Evolutionary conservation across 441 rosid genomes (phyloP).

Genomic region (Pelargonium myrrhifolium): DNA sequence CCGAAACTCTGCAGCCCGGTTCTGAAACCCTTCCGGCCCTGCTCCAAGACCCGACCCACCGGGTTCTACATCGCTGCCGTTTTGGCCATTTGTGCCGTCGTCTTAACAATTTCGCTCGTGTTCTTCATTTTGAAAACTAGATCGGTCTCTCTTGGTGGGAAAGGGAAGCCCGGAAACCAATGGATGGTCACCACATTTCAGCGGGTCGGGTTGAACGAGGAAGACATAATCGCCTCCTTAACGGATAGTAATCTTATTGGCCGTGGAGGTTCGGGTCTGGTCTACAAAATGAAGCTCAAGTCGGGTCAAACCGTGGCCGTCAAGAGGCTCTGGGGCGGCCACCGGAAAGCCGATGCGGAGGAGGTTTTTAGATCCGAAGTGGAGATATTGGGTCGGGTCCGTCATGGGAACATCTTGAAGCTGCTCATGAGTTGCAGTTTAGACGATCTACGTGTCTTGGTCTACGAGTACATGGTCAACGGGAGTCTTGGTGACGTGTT

Average conservation of each 20-base stretch:
- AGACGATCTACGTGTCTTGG: conserved; percentile 40
- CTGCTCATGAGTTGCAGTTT: conserved; percentile 41
- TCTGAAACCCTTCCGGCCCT: conserved; percentile 34
- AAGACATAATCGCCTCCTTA: conserved; percentile 36
- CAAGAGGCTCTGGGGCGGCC: conserved; percentile 40
- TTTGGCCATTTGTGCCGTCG: conserved; percentile 21
- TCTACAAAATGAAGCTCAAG: conserved; percentile 40
- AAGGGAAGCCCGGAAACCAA: conserved; percentile 1
- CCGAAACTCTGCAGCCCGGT: conserved; percentile 50
- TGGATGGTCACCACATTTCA: conserved; percentile 43
- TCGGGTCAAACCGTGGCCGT: conserved; percentile 58
- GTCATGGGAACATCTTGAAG: conserved; percentile 57
- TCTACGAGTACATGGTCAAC: conserved; percentile 68
- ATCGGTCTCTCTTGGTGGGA: conserved; percentile 18
- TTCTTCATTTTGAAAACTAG: conserved; percentile 28
- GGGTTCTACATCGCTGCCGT: conserved; percentile 19
- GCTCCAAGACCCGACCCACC: conserved; percentile 29
- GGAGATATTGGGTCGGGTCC: conserved; percentile 49
- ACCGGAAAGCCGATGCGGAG: conserved; percentile 31
- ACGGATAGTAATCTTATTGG: conserved; percentile 49
- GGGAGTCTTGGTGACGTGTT: conserved; percentile 66
- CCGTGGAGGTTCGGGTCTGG: conserved; percentile 54
- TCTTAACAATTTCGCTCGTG: conserved; percentile 11
- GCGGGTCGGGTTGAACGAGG: conserved; percentile 39
- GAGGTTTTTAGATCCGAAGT: conserved; percentile 47